A percentile compares a stretch with the other conserved stretches of the same genome.
Conservation (phyloP, 805 yeast species). For the Candida pseudofarinosa region DNA sequence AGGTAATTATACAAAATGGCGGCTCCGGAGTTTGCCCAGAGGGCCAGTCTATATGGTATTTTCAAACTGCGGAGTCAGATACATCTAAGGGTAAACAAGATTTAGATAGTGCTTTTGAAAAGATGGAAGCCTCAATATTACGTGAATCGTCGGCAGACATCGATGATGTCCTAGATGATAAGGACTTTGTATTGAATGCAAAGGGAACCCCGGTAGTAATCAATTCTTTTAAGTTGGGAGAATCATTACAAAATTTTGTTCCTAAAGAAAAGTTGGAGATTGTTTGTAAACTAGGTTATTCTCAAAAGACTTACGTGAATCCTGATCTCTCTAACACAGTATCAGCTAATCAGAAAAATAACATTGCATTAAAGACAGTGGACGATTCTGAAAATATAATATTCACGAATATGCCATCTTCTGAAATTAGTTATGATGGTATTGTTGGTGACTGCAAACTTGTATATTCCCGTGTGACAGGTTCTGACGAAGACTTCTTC, state of each 20-base stretch:
- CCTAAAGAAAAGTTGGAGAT: conserved; percentile 63
- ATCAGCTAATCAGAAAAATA: conserved; percentile 24
- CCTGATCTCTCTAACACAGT: conserved; percentile 38
- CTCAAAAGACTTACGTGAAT: conserved; percentile 32
- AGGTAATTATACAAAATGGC: conserved; percentile 81
- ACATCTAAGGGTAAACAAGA: conserved; percentile 69
- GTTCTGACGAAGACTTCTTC: conserved; percentile 92
- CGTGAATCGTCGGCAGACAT: conserved; percentile 67
- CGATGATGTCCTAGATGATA: conserved; percentile 48
- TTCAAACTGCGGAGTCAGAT: conserved; percentile 67
- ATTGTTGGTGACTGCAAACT: conserved; percentile 75
- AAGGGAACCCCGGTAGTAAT: conserved; percentile 60
- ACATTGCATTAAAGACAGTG: conserved; percentile 19
- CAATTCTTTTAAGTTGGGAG: conserved; percentile 81
- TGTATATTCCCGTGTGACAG: conserved; percentile 75
- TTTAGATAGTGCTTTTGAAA: conserved; percentile 72
- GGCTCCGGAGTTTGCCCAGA: conserved; percentile 83
- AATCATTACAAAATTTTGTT: conserved; percentile 77
- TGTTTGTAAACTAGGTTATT: conserved; percentile 39
- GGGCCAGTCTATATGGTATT: conserved; percentile 90
- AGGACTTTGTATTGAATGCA: conserved; percentile 32
- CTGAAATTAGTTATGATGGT: conserved; percentile 90
- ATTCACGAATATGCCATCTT: conserved; percentile 63
- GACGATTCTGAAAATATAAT: conserved; percentile 42
- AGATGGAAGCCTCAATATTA: conserved; percentile 74